Conservation (phyloP, 1,284 basidiomycete species). For the Volvariella volvacea region DNA sequence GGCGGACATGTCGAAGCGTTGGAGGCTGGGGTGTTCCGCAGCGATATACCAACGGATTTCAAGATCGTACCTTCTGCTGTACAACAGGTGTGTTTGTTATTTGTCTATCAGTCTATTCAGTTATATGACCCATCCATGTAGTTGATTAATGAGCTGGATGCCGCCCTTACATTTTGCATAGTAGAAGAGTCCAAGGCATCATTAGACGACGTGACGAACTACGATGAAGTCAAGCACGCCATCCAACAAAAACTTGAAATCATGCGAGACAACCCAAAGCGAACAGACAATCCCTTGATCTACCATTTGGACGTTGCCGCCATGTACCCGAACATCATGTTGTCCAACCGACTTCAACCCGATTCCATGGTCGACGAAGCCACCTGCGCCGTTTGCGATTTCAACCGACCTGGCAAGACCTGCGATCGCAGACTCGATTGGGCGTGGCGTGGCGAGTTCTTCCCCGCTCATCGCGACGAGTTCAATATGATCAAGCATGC, state of each 20-base stretch:
- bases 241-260: conserved; percentile 50
- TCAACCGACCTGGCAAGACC: conserved; percentile 91
- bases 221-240: conserved; percentile 84
- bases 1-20: conserved; percentile 98
- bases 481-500: conserved; percentile 99
- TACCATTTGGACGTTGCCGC: conserved; percentile 99
- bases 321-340: conserved; percentile 99
- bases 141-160: conserved; percentile 93
- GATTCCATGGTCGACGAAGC: conserved; percentile 98
- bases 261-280: conserved; percentile 88
- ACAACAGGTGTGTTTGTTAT: conserved; percentile 56
- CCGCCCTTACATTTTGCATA: conserved; percentile 87
- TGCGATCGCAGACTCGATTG: conserved; percentile 95
- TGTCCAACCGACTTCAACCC: conserved; percentile 97
- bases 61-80: conserved; percentile 88
- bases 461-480: conserved; percentile 96
- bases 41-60: conserved; percentile 94
- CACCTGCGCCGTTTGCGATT: conserved; percentile 97
- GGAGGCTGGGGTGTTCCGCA: conserved; percentile 97
- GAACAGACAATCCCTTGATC: conserved; percentile 90
- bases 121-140: conserved; percentile 25
- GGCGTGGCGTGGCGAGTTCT: conserved; percentile 99
- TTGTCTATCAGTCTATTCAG: conserved; percentile 3
- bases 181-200: conserved; percentile 81
- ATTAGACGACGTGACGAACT: conserved; percentile 89